Conservation (phyloP, 192 early-diverging fungal genomes). For the Phycomyces nitens region DNA sequence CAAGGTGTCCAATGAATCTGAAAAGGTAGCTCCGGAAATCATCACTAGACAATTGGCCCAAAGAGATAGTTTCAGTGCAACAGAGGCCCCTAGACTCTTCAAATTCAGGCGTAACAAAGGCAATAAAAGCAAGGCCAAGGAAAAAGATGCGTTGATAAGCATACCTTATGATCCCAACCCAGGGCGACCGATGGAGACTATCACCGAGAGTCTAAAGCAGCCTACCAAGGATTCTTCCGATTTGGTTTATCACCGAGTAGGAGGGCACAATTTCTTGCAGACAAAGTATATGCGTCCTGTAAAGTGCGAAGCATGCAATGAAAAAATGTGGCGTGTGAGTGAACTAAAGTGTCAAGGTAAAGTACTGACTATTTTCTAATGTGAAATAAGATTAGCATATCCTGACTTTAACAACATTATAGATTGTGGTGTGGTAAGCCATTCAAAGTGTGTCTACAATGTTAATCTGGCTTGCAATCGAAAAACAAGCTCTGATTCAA, state of each 20-base stretch:
- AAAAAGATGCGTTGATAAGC: constrained; percentile 27
- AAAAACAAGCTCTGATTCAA: constrained; percentile 13
- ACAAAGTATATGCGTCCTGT: constrained; percentile 35
- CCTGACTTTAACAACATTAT: not conserved
- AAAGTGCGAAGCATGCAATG: constrained; percentile 48
- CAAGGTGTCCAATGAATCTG: not conserved
- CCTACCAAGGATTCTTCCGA: not conserved
- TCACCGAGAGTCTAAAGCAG: not conserved
- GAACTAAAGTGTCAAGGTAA: constrained; percentile 50
- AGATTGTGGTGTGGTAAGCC: constrained; percentile 45
- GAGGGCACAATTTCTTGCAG: constrained; percentile 24
- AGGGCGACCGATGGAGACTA: not conserved
- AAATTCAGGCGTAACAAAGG: constrained; percentile 53
- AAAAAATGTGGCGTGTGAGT: constrained; percentile 47
- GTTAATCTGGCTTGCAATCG: constrained; percentile 18
- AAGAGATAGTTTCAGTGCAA: constrained; percentile 37
- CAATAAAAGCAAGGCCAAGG: constrained; percentile 28
- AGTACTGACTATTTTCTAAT: not conserved
- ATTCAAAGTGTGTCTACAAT: constrained; percentile 40
- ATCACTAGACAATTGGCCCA: constrained; percentile 23
- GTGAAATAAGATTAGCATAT: not conserved
- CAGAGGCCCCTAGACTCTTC: constrained; percentile 45
- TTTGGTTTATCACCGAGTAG: constrained; percentile 3
- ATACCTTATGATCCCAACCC: constrained; percentile 19
- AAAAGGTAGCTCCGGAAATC: not conserved